A percentile compares a stretch with the other conserved stretches of the same genome.
These are phyloP conservation scores for Globisporangium emineosum DNA, from an alignment of 352 stramenopile species.

Conservation along the genomic window DNA sequence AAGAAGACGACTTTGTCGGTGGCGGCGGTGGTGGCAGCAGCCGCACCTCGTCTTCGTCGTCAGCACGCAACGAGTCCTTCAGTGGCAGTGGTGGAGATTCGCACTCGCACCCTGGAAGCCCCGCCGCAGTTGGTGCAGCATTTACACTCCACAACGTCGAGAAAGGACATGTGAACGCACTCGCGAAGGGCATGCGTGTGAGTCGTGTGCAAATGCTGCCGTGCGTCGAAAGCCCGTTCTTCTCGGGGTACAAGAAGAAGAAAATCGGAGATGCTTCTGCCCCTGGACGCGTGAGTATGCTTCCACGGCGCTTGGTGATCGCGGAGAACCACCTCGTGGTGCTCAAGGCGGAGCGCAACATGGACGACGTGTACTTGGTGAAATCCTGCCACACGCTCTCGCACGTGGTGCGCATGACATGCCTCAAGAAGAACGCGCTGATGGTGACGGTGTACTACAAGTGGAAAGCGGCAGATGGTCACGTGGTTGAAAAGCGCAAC, in stretches of 20 bases:
- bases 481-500: slow-evolving; percentile 63
- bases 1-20: slow-evolving; percentile 53
- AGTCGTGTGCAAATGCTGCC: slow-evolving; percentile 69
- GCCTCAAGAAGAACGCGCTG: slow-evolving; percentile 85
- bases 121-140: slow-evolving; percentile 4
- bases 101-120: neutral
- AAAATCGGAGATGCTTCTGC: slow-evolving; percentile 11
- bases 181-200: slow-evolving; percentile 68
- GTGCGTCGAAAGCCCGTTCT: slow-evolving; percentile 71
- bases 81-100: slow-evolving; percentile 12
- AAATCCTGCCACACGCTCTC: slow-evolving; percentile 74
- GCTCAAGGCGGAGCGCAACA: slow-evolving; percentile 65
- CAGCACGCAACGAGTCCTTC: slow-evolving; percentile 50
- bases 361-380: slow-evolving; percentile 73
- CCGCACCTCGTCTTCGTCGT: slow-evolving; percentile 42
- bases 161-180: slow-evolving; percentile 39
- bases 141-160: slow-evolving; percentile 50
- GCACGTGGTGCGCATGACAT: slow-evolving; percentile 82
- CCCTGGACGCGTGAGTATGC: slow-evolving; percentile 33
- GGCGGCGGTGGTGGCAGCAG: slow-evolving; percentile 21
- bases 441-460: slow-evolving; percentile 89
- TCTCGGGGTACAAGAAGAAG: slow-evolving; percentile 88
- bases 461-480: slow-evolving; percentile 41
- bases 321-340: slow-evolving; percentile 75
- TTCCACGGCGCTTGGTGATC: slow-evolving; percentile 59